These are phyloP conservation scores for Geranomyces michiganensis DNA, from an alignment of 192 early-diverging fungal species.

Conservation along the genomic window DNA sequence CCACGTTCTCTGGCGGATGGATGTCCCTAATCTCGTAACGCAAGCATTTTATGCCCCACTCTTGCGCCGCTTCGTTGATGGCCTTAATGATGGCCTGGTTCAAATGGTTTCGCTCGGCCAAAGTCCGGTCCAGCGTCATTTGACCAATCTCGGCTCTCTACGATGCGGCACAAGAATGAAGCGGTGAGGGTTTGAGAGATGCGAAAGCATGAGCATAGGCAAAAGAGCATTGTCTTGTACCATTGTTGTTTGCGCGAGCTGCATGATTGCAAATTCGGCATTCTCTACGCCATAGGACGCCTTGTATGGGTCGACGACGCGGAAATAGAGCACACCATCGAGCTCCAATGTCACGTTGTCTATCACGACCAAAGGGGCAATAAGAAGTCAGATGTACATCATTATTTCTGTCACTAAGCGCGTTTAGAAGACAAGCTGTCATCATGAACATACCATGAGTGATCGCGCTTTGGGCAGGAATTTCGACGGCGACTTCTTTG, in stretches of 20 bases:
- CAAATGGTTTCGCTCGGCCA: constrained; percentile 90
- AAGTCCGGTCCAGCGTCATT: constrained; percentile 93
- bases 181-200: neutral
- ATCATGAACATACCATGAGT: constrained; percentile 66
- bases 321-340: constrained; percentile 96
- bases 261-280: constrained; percentile 91
- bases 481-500: constrained; percentile 93
- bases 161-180: neutral
- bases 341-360: constrained; percentile 96
- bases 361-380: constrained; percentile 13
- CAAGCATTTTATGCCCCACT: constrained; percentile 96
- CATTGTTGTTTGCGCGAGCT: constrained; percentile 99
- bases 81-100: constrained; percentile 94
- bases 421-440: no score
- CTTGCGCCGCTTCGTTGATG: constrained; percentile 89
- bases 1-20: constrained; percentile 92
- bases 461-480: constrained; percentile 77
- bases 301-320: constrained; percentile 85
- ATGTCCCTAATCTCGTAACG: constrained; percentile 97
- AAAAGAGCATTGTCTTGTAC: constrained; percentile 9
- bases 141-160: constrained; percentile 95
- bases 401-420: no score
- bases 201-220: neutral
- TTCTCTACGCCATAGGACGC: constrained; percentile 93
- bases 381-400: neutral